These are phyloP conservation scores for Phytopythium ostracodes DNA, from an alignment of 352 stramenopile genomes.

Conservation along the genomic window DNA sequence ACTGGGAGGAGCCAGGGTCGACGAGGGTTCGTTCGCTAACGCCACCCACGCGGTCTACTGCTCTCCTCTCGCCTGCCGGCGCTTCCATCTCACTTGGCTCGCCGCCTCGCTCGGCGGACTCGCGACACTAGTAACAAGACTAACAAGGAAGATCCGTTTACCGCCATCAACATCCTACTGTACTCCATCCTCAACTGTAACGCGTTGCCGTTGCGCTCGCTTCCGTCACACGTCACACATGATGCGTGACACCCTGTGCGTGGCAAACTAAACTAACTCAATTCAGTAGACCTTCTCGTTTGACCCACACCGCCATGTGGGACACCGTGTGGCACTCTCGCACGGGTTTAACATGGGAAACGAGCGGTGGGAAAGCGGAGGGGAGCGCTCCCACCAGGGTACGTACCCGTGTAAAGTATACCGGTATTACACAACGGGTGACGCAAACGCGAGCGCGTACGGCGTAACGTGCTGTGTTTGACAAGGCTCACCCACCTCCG, in stretches of 20 bases:
- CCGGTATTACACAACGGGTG: not conserved
- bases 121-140: too few relatives aligned
- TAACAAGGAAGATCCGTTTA: too few relatives aligned
- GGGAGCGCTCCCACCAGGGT: not conserved
- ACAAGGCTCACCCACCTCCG: not conserved
- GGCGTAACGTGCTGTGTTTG: not conserved
- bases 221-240: not conserved
- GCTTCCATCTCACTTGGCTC: too few relatives aligned
- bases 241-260: not conserved
- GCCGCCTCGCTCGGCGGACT: too few relatives aligned
- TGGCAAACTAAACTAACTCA: not conserved
- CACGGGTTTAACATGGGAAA: not conserved
- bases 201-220: too few relatives aligned
- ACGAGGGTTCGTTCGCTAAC: not conserved
- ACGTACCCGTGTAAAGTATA: not conserved
- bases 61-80: too few relatives aligned
- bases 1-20: not conserved
- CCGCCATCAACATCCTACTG: too few relatives aligned
- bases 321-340: not conserved
- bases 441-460: not conserved
- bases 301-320: not conserved
- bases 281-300: not conserved
- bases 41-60: too few relatives aligned
- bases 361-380: not conserved
- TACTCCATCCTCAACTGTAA: too few relatives aligned